phyloP scores from a whole-genome alignment of 108 stramenopile species.

The Nitzschia putrida region DNA sequence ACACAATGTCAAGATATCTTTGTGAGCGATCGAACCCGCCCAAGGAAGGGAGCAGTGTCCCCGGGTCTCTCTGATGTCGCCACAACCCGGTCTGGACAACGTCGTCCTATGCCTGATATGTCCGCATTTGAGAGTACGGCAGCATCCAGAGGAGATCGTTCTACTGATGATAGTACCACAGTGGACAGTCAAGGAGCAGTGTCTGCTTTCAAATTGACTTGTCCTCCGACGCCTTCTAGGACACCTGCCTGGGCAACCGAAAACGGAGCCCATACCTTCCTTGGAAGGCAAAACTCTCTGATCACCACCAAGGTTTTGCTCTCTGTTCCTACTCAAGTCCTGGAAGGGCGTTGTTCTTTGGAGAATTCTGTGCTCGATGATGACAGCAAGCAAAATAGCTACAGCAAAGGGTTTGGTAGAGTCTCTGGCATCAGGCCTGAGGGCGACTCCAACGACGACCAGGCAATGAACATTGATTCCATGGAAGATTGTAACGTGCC shows the following conservation, averaged over 20 bases:
- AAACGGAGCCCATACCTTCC: constrained; percentile 27
- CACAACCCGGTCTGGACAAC: constrained; percentile 39
- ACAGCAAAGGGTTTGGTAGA: background rate
- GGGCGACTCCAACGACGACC: background rate
- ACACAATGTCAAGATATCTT: background rate
- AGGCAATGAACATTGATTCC: background rate
- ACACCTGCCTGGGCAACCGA: constrained; percentile 79
- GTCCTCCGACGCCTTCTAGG: constrained; percentile 78
- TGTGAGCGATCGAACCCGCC: background rate
- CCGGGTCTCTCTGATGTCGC: constrained; percentile 23
- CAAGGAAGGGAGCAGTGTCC: constrained; percentile 5
- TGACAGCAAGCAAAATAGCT: constrained; percentile 33
- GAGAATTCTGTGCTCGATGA: constrained; percentile 74
- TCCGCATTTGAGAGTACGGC: constrained; percentile 67
- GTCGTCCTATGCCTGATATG: constrained; percentile 82
- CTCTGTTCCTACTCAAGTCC: constrained; percentile 63
- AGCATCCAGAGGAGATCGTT: constrained; percentile 46
- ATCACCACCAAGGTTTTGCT: constrained; percentile 72
- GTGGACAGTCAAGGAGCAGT: constrained; percentile 27
- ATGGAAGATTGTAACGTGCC: background rate
- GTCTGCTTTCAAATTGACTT: constrained; percentile 29
- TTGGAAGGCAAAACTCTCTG: constrained; percentile 57
- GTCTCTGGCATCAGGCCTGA: background rate
- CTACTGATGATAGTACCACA: constrained; percentile 38
- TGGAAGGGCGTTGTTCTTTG: constrained; percentile 68